Conservation (phyloP, 2,329 filamentous ascomycete genomes). For the Penicillium sp. region DNA sequence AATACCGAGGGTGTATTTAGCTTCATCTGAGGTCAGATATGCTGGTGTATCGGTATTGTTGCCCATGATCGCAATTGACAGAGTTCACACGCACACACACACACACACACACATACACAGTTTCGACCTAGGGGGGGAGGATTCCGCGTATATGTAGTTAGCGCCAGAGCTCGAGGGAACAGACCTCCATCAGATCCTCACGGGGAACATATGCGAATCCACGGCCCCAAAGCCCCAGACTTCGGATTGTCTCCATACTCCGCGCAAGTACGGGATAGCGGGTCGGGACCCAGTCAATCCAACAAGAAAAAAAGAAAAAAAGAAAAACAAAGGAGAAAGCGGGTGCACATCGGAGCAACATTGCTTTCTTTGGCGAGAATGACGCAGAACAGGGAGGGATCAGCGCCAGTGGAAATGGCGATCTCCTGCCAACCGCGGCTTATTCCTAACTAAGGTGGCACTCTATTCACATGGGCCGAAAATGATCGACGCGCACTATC, state of each 20-base stretch:
- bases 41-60: slow-evolving; percentile 25
- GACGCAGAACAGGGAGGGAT: slow-evolving; percentile 18
- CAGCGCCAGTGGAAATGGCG: slow-evolving; percentile 19
- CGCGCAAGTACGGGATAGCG: neutral
- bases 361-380: slow-evolving; percentile 18
- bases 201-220: neutral
- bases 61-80: slow-evolving; percentile 21
- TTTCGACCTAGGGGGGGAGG: neutral
- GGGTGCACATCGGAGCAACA: slow-evolving; percentile 17
- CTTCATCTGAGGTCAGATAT: slow-evolving; percentile 28
- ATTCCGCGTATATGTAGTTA: slow-evolving; percentile 8
- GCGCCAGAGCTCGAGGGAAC: neutral
- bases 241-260: neutral
- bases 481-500: slow-evolving; percentile 1
- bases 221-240: neutral
- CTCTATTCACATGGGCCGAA: slow-evolving; percentile 23
- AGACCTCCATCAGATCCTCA: neutral
- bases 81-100: neutral
- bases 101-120: neutral
- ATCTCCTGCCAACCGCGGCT: slow-evolving; percentile 25
- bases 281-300: neutral
- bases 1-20: slow-evolving; percentile 32
- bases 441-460: slow-evolving; percentile 2
- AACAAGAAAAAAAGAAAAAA: neutral
- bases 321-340: neutral